Evolutionary conservation across 2,329 filamentous ascomycete species (phyloP), one percentile per base, ranked within the genome.

Genomic region (Elsinoe arachidis): DNA sequence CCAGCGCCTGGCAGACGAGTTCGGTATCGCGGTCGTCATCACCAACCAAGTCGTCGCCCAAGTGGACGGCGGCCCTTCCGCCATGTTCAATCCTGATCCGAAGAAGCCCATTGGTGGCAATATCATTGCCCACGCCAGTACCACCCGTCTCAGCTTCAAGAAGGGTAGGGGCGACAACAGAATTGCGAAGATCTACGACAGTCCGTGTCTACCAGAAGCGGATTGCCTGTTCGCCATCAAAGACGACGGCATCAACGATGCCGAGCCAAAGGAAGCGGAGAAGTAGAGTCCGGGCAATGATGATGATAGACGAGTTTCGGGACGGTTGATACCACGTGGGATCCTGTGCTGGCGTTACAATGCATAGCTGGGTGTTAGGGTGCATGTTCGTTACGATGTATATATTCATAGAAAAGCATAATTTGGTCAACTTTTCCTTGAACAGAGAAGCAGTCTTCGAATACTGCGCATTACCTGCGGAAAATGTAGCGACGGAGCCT

Each of bases 61-160:
- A 72, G 93, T 99, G 7, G 93, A 99, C 68, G 93, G 93, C 61
- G 93, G 93, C 2, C 91, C 92, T 30, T 92, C 87, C 68, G 85
- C 92, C 61, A 99, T 99, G 93, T 99, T 96, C 78, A 99, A 99
- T 65, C 93, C 95, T 0, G 95, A 99, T 68, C 93, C 93, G 6
- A 99, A 99, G 81, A 99, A 99, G 73, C 93, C 93, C 0, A 96
- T 99, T 69, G 93, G 93, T 64, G 93, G 93, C 62, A 97, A 99
- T 72, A 99, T 99, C 64, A 97, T 99, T 69, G 93, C 95, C 2
- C 93, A 99, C 71, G 91, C 93, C 55, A 96, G 90, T 68, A 99
- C 93, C 1, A 99, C 93, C 1, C 81, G 93, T 67, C 80, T 99
- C 65, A 96, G 90, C 67, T 72, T 99, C 69, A 96, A 96, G 77